phyloP scores from a whole-genome alignment of 805 yeast genomes.

The Saccharomyces paradoxus region DNA sequence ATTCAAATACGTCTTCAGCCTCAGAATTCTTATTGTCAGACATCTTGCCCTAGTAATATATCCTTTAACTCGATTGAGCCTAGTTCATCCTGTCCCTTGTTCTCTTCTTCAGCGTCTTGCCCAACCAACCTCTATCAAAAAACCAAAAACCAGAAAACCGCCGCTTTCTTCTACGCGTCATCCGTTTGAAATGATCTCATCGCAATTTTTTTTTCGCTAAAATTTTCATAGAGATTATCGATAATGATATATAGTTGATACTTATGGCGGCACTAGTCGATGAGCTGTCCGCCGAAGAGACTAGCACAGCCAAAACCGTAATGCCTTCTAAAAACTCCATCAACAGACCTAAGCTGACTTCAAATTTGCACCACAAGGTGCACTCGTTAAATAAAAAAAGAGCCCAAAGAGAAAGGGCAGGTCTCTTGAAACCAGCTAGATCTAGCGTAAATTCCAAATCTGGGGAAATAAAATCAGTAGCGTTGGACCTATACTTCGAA shows the following conservation, averaged over 20 bases:
- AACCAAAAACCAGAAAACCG: background rate
- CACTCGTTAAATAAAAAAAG: constrained; percentile 46
- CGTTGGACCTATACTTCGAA: constrained; percentile 35
- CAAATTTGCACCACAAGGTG: constrained; percentile 44
- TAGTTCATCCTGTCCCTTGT: background rate
- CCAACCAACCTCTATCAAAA: background rate
- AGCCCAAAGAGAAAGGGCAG: constrained; percentile 41
- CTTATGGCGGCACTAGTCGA: background rate
- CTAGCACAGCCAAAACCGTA: background rate
- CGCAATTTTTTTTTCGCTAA: constrained; percentile 1
- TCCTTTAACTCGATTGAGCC: background rate
- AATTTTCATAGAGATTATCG: background rate
- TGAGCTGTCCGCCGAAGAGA: background rate
- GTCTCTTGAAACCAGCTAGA: constrained; percentile 38
- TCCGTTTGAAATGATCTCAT: background rate
- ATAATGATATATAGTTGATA: background rate
- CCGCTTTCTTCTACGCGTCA: background rate
- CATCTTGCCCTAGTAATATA: constrained; percentile 6
- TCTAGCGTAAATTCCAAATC: constrained; percentile 38
- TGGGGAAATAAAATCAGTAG: constrained; percentile 35
- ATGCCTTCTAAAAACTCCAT: constrained; percentile 82
- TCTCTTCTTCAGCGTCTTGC: background rate
- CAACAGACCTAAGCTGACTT: constrained; percentile 66
- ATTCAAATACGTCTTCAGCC: constrained; percentile 71
- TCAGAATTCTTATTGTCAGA: constrained; percentile 35